Conservation (phyloP, 23 red algal genomes). For the Gracilaria vermiculophylla region DNA sequence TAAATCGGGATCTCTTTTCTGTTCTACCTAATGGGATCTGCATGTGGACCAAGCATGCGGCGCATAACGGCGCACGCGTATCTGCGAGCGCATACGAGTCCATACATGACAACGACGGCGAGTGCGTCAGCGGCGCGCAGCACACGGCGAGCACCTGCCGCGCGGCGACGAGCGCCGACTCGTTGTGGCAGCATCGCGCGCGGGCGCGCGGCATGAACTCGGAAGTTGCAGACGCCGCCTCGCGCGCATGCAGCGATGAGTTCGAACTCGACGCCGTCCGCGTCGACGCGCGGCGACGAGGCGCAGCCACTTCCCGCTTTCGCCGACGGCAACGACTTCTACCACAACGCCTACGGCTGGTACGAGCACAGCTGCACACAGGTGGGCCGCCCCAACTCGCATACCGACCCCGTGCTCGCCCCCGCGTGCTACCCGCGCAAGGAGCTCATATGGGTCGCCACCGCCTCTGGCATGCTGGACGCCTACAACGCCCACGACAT, state of each 20-base stretch:
- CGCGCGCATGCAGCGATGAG: too few species aligned
- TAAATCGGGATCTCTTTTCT: too few species aligned
- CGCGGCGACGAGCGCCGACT: not conserved
- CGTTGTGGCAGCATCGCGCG: too few species aligned
- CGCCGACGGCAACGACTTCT: not conserved
- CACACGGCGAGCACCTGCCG: not conserved
- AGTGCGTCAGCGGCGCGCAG: not conserved
- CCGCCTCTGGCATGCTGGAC: slow-evolving; percentile 58
- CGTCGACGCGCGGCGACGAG: too few species aligned
- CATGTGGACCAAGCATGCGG: not conserved
- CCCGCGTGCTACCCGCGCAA: slow-evolving; percentile 55
- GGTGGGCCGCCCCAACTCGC: not conserved
- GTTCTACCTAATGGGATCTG: too few species aligned
- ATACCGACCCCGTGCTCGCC: slow-evolving; percentile 45
- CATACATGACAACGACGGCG: not conserved
- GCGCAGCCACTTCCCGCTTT: not conserved
- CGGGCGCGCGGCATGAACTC: too few species aligned
- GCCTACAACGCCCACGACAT: slow-evolving; percentile 45
- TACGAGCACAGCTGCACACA: slow-evolving; percentile 57
- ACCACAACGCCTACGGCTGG: slow-evolving; percentile 18
- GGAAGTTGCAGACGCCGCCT: too few species aligned
- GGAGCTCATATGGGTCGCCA: slow-evolving; percentile 62
- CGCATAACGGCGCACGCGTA: slow-evolving; percentile 12
- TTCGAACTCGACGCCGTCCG: too few species aligned
- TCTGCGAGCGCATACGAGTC: not conserved